These are phyloP conservation scores for Thelonectria discophora DNA, from an alignment of 2,329 filamentous ascomycete species.

Conservation along the genomic window DNA sequence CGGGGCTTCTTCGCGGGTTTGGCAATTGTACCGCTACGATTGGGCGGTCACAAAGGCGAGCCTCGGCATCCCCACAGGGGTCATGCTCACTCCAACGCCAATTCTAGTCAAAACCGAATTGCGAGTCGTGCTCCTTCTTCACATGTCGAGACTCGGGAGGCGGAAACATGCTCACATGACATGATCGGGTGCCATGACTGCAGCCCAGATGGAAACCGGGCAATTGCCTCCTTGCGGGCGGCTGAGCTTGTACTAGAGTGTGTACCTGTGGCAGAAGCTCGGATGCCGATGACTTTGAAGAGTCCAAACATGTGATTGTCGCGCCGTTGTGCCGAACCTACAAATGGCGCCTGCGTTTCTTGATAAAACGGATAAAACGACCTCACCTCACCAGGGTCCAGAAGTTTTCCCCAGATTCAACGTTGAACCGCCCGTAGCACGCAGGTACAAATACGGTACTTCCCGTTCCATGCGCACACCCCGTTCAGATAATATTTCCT, in stretches of 20 bases:
- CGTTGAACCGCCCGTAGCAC: not conserved
- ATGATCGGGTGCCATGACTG: conserved; percentile 7
- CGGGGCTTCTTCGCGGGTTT: conserved; percentile 13
- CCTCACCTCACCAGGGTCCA: too few species aligned
- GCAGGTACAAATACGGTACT: conserved; percentile 2
- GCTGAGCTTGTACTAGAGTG: too few species aligned
- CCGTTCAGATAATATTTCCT: too few species aligned
- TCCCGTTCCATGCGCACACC: not conserved
- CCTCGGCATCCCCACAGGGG: conserved; percentile 39
- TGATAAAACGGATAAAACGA: too few species aligned
- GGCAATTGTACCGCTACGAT: conserved; percentile 38
- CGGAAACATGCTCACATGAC: conserved; percentile 8
- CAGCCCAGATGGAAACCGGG: not conserved
- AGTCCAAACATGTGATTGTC: conserved; percentile 37
- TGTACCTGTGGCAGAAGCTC: too few species aligned
- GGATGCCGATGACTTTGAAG: not conserved
- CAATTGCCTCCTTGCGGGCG: too few species aligned
- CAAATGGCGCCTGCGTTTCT: conserved; percentile 22
- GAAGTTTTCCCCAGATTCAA: too few species aligned
- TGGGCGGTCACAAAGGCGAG: conserved; percentile 24
- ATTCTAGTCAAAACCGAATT: not conserved
- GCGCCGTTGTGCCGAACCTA: conserved; percentile 37
- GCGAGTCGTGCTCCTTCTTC: not conserved
- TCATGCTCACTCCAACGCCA: not conserved
- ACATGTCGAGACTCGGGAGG: conserved; percentile 3